phyloP scores from a whole-genome alignment of 331 rosid species.

The Stylosanthes scabra region DNA sequence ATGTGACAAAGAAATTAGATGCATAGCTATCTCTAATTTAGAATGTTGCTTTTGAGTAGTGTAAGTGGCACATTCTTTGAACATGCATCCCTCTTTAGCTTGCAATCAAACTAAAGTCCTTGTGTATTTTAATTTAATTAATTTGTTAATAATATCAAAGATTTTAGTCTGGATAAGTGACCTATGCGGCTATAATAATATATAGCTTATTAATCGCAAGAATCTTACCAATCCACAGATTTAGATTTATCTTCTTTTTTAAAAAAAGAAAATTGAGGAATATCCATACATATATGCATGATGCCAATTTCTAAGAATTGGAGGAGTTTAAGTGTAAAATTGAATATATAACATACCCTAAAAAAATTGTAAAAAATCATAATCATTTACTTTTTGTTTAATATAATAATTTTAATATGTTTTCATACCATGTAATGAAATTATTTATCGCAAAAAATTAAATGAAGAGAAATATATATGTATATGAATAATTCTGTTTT shows the following conservation, averaged over 20 bases:
- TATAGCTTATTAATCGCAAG: not conserved
- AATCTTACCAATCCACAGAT: conserved; percentile 23
- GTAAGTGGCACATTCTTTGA: conserved; percentile 37
- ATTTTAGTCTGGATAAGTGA: conserved; percentile 38
- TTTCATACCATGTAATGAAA: too few relatives aligned
- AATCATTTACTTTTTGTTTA: too few relatives aligned
- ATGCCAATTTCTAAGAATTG: too few relatives aligned
- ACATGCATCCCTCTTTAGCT: conserved; percentile 44
- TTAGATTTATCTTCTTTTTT: conserved; percentile 2
- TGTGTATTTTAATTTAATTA: not conserved
- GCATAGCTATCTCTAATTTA: conserved; percentile 55
- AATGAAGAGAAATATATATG: too few relatives aligned
- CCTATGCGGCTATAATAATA: conserved; percentile 2
- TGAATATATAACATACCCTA: too few relatives aligned
- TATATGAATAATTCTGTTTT: too few relatives aligned
- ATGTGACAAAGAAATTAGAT: conserved; percentile 28
- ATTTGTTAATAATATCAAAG: conserved; percentile 30
- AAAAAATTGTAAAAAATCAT: too few relatives aligned
- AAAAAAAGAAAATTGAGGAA: not conserved
- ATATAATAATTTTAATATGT: too few relatives aligned
- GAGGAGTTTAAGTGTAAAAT: too few relatives aligned
- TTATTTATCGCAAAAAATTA: too few relatives aligned
- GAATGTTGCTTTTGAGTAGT: conserved; percentile 56
- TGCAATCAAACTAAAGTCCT: not conserved
- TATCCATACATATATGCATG: too few relatives aligned